These are phyloP conservation scores for Chamaecrista fasciculata DNA, from an alignment of 306 rosid genomes.

Conservation along the genomic window DNA sequence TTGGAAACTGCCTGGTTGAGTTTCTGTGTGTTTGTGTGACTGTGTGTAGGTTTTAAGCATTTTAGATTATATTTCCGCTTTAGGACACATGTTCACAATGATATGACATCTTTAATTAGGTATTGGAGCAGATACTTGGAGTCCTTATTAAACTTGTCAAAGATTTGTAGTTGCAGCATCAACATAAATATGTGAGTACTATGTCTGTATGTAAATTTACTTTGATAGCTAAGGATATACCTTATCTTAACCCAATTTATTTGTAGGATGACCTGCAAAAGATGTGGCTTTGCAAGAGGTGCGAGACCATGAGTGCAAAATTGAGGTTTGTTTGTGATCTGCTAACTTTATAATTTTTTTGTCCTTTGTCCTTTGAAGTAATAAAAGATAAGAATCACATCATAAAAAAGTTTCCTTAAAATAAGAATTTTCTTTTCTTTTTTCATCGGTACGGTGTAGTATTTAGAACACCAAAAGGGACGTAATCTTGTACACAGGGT, in stretches of 20 bases:
- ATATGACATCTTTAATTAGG: conserved; percentile 46
- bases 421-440: not conserved
- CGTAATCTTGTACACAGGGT: not conserved
- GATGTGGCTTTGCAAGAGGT: conserved; percentile 89
- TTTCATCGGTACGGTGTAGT: not conserved
- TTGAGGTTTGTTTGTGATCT: conserved; percentile 59
- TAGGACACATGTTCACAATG: conserved; percentile 1
- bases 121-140: conserved; percentile 89
- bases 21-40: too few relatives aligned
- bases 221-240: conserved; percentile 19
- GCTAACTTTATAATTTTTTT: conserved; percentile 15
- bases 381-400: not conserved
- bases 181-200: conserved; percentile 74
- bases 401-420: not conserved
- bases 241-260: conserved; percentile 3
- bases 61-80: conserved; percentile 20
- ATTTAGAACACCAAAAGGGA: conserved; percentile 2
- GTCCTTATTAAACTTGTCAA: conserved; percentile 85
- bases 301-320: conserved; percentile 89
- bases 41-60: conserved; percentile 1
- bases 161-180: conserved; percentile 93
- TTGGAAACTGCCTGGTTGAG: not conserved
- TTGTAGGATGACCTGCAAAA: conserved; percentile 84
- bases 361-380: conserved; percentile 14
- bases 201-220: conserved; percentile 18